Conservation (phyloP, 768 basidiomycete genomes). For the Vararia minispora region DNA sequence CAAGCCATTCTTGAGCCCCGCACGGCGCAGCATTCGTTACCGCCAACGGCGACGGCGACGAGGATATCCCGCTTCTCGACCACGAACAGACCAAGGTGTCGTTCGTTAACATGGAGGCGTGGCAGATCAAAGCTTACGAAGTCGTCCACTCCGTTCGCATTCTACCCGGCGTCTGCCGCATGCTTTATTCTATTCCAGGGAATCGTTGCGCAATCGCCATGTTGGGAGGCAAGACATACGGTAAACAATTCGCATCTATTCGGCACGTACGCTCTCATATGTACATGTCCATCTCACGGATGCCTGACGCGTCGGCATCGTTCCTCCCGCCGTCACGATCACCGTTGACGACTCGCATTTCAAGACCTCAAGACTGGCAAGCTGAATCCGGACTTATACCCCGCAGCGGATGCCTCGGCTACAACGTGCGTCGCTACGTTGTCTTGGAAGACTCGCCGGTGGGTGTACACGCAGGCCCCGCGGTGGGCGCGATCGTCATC, state of each 20-base stretch:
- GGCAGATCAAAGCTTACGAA: constrained; percentile 42
- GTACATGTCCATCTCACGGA: constrained; percentile 39
- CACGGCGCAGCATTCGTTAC: too few species aligned
- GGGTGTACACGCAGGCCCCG: constrained; percentile 58
- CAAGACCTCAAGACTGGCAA: constrained; percentile 58
- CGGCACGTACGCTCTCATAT: constrained; percentile 6
- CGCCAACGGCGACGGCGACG: too few species aligned
- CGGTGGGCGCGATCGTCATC: constrained; percentile 61
- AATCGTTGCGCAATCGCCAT: constrained; percentile 73
- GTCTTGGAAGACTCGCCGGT: constrained; percentile 69
- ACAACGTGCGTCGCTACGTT: constrained; percentile 46
- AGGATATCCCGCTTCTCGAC: too few species aligned
- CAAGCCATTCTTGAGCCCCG: too few species aligned
- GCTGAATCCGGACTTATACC: constrained; percentile 53
- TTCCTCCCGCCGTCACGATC: constrained; percentile 56
- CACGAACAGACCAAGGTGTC: too few species aligned
- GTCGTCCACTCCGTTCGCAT: constrained; percentile 59
- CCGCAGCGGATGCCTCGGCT: constrained; percentile 50
- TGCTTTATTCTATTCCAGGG: constrained; percentile 55
- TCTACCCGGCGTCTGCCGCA: constrained; percentile 53
- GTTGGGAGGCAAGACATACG: constrained; percentile 61
- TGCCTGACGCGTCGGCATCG: constrained; percentile 64
- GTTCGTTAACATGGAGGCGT: constrained; percentile 33
- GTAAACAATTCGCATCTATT: constrained; percentile 23
- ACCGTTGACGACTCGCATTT: constrained; percentile 68